Percentiles rank a stretch among this genome's conserved stretches.
Conservation (phyloP, 257 asterid species). For the Cinchona pubescens region DNA sequence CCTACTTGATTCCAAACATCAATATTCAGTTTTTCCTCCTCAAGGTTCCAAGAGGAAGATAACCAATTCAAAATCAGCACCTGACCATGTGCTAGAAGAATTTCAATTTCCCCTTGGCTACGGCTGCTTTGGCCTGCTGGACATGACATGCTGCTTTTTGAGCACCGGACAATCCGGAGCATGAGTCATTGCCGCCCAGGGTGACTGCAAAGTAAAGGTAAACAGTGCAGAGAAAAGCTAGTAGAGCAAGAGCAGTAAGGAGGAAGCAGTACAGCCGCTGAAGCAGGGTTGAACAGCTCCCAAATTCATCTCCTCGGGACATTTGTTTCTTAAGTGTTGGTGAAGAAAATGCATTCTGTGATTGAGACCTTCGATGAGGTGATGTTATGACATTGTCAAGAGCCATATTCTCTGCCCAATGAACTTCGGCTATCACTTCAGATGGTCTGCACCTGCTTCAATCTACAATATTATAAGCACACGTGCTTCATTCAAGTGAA, state of each 20-base stretch:
- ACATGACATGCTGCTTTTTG: slow-evolving; percentile 40
- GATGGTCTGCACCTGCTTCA: slow-evolving; percentile 19
- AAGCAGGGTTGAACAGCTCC: slow-evolving; percentile 33
- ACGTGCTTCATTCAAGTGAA: background rate
- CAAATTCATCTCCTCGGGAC: slow-evolving; percentile 36
- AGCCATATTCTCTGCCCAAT: slow-evolving; percentile 26
- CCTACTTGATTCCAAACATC: background rate
- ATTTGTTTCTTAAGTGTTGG: slow-evolving; percentile 27
- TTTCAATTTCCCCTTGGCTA: slow-evolving; percentile 41
- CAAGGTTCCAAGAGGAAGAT: slow-evolving; percentile 7
- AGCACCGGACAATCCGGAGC: slow-evolving; percentile 34
- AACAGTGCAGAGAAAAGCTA: slow-evolving; percentile 48
- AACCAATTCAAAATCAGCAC: background rate
- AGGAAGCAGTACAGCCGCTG: slow-evolving; percentile 52
- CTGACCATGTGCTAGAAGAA: slow-evolving; percentile 30
- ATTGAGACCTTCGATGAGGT: slow-evolving; percentile 50
- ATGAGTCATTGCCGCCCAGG: slow-evolving; percentile 29
- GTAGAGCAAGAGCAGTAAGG: slow-evolving; percentile 42
- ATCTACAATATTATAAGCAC: slow-evolving; percentile 3
- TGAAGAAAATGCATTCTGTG: slow-evolving; percentile 33
- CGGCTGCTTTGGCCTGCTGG: slow-evolving; percentile 39
- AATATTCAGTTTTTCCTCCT: slow-evolving; percentile 1
- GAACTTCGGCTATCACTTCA: slow-evolving; percentile 8
- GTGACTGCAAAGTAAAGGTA: slow-evolving; percentile 56
- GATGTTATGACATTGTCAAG: slow-evolving; percentile 40